A percentile compares a stretch with the other conserved stretches of the same genome.
These are phyloP conservation scores for Volvox africanus DNA, from an alignment of 139 green algal species.

Conservation along the genomic window DNA sequence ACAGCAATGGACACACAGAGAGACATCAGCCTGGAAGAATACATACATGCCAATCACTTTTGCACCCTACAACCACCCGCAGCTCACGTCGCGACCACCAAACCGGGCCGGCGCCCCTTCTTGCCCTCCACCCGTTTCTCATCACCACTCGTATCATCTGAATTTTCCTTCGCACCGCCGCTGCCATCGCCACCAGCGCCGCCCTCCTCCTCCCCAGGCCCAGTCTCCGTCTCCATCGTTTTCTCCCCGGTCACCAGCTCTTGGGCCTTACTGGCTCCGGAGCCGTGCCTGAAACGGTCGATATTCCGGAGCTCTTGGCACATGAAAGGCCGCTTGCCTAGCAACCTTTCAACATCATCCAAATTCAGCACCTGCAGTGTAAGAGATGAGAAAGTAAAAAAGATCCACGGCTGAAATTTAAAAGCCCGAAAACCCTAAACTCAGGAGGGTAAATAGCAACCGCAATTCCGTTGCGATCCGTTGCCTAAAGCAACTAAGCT, in stretches of 20 bases:
- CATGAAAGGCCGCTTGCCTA: conserved; percentile 93
- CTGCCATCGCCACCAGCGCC: not conserved
- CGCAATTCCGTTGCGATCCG: too few species aligned
- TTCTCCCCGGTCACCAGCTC: not conserved
- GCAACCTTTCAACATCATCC: conserved; percentile 90
- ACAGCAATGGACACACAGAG: too few species aligned
- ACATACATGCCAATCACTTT: too few species aligned
- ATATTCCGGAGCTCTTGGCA: conserved; percentile 95
- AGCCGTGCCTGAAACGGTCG: conserved; percentile 85
- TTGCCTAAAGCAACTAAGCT: too few species aligned
- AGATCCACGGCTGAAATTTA: too few species aligned
- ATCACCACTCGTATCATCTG: not conserved
- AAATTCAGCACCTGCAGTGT: conserved; percentile 83
- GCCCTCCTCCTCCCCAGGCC: not conserved
- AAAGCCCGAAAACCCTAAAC: too few species aligned
- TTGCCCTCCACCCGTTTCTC: not conserved
- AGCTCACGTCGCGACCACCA: conserved; percentile 24
- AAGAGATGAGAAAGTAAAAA: not conserved
- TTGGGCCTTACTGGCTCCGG: not conserved
- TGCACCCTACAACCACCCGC: not conserved
- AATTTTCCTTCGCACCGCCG: not conserved
- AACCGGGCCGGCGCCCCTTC: conserved; percentile 20
- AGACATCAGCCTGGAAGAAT: too few species aligned
- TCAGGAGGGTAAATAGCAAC: too few species aligned
- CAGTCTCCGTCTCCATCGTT: not conserved